Base-by-base conservation (phyloP, 495 filamentous ascomycete genomes). In the Penicillium goetzii region DNA sequence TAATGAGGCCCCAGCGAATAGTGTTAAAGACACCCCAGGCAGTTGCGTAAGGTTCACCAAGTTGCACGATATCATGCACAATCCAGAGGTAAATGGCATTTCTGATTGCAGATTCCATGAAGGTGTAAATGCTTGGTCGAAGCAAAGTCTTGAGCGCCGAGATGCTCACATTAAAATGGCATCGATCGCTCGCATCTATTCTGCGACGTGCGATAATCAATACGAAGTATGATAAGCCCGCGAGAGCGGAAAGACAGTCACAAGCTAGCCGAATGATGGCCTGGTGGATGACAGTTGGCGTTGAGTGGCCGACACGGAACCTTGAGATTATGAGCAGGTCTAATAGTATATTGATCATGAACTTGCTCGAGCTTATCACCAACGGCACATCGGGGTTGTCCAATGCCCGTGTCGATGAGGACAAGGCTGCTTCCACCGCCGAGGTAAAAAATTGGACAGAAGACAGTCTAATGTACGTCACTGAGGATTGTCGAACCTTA, bases 21-120 rank as follows among this genome's bases (percentile, higher is more conserved):
- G 89, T 91, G 62, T 83, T 90, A 76, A 92, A 92, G 40, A 91
- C 78, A n/a, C 88, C 85, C 89, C 88, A 92, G 1, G 89, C 88
- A 4, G 89, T 91, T 3, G 87, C 86, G 72, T 91, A 92, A 30
- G 85, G 80, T 1, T 74, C 66, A 4, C 88, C 88, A 62, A 92
- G 76, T 0, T 80, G 66, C 0, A 92, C 80, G 36, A 92, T 89
- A 10, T 78, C 81, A 47, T 74, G 81, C n/a, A 91, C 80, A 4
- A 92, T 79, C 89, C 88, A 92, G n/a, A 92, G 81, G 61, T 92
- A 92, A 0, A 92, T 75, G 0, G 86, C 80, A 59, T 92, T 92
- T 9, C 90, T 80, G 25, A 90, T 70, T 4, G 84, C 84, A 0
- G 87, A 90, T 65, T 92, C 89, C 12, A 75, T 49, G 40, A 92